Evolutionary conservation across 768 basidiomycete species (phyloP), one percentile per base, ranked within the genome.

Genomic region (Nidularia sp.): DNA sequence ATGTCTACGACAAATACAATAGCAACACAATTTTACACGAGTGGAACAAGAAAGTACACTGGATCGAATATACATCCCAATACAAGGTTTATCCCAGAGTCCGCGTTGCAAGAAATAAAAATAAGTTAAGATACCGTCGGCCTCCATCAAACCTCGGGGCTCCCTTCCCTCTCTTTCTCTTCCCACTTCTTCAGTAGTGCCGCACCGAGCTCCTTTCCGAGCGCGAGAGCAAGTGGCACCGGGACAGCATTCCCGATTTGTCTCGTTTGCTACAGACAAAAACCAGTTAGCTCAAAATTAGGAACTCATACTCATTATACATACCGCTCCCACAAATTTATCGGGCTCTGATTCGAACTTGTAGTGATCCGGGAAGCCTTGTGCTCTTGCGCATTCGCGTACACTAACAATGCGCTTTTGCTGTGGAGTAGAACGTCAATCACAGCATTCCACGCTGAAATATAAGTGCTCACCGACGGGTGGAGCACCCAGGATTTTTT

Each of bases 171-270:
- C 53, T 73, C 70, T 2, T 66, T 64, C 45, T 64, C 59, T 47
- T 69, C 69, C 83, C 81, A 81, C 48, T 64, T 66, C 54, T 72
- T 66, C 15, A 79, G 53, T 36, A 83, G 56, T 0, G 79, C 76
- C 47, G 72, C 72, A 1, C 73, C 73, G 0, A 77, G 56, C 22
- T 73, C 67, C 57, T 73, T 75, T 8, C 85, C 86, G 1, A 90
- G 70, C 2, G 86, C 85, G 7, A 77, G 68, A 3, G 85, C 86
- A 22, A 90, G 72, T 2, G 84, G 84, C 6, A 88, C 75, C 2
- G 88, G 86, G 5, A 90, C 88, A 2, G 88, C 89, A 60, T 91
- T 91, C 0, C 89, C 90, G 44, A 91, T 90, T 56, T 90, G 89
- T 47, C 78, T 72, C 52, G 84, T 72, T 82, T 86, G 85, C 89